Base-by-base conservation (phyloP, 176 grass and related monocot species). In the Coix lacrymajobi region DNA sequence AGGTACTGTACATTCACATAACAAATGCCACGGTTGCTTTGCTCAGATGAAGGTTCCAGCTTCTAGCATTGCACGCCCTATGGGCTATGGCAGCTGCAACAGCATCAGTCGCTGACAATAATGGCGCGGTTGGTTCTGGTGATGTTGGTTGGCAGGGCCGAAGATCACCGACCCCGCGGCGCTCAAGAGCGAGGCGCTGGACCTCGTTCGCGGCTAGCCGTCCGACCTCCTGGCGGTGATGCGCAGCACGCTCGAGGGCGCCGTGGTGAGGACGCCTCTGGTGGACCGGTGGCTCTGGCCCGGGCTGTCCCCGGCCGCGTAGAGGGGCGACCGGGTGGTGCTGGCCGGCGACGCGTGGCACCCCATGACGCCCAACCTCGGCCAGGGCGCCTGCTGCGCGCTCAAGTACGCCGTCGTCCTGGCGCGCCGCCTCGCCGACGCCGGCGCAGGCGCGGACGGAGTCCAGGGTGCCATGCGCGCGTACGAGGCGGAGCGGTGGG, bases 361-460 rank as follows among this genome's bases (percentile, higher is more conserved):
- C 81, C 95, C 95, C n/a, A 98, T 98, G 95, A 97, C 95, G 6
- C 95, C 95, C 73, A 97, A 97, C 83, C 90, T 97, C 26, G 95
- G 92, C 25, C 95, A 97, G 85, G 95, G 95, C 12, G 92, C 92
- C 3, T 94, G 95, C 82, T 97, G 92, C 25, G 92, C 95, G 45
- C 83, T 97, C 22, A 92, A 97, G 84, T 92, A 97, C 86, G 89
- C 95, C 16, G 90, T 97, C 39, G 81, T 97, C 45, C 86, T 97
- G 25, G 88, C 75, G 25, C 88, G 81, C 31, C 91, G 69, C 84
- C 88, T 97, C 65, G 86, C 92, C 8, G 61, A 29, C 46, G 82
- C 80, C n/a, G n/a, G n/a, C n/a, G n/a, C n/a, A 37, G 69, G 36
- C 69, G 19, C 33, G 40, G 7, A 4, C 66, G 69, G 69, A 4